Evolutionary conservation across 768 basidiomycete species (phyloP).

Genomic region (Rickenella mellea): DNA sequence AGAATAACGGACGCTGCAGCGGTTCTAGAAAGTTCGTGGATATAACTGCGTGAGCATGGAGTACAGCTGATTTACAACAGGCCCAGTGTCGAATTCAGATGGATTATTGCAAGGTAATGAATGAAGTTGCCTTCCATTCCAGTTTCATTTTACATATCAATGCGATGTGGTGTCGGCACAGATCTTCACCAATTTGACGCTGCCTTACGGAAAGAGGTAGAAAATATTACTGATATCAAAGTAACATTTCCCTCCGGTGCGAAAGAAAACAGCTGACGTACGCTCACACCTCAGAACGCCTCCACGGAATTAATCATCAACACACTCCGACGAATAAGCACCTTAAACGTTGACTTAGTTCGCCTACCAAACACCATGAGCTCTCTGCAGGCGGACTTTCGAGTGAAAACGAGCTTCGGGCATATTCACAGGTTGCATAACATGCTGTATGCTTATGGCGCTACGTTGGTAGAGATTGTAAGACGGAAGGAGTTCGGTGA

Average conservation of each 20-base stretch:
- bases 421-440: conserved; percentile 84
- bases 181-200: conserved; percentile 58
- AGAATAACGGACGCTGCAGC: conserved; percentile 42
- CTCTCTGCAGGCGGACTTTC: conserved; percentile 60
- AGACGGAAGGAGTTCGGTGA: conserved; percentile 83
- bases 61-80: conserved; percentile 14
- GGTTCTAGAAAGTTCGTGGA: conserved; percentile 38
- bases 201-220: conserved; percentile 52
- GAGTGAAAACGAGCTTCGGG: conserved; percentile 75
- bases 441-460: conserved; percentile 88
- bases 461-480: conserved; percentile 84
- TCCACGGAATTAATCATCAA: conserved; percentile 60
- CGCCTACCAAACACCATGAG: conserved; percentile 58
- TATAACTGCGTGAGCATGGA: conserved; percentile 7
- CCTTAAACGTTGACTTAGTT: conserved; percentile 74
- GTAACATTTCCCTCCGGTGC: conserved; percentile 9
- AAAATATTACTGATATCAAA: conserved; percentile 39
- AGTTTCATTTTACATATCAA: conserved; percentile 4
- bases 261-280: neutral
- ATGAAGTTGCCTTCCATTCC: conserved; percentile 1
- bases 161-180: conserved; percentile 15
- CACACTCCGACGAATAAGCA: conserved; percentile 65
- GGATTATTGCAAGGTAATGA: conserved; percentile 40
- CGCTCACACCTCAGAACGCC: conserved; percentile 39
- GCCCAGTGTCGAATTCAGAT: conserved; percentile 41